Evolutionary conservation across 768 basidiomycete genomes (phyloP).

Genomic region (Russula ochroleuca): DNA sequence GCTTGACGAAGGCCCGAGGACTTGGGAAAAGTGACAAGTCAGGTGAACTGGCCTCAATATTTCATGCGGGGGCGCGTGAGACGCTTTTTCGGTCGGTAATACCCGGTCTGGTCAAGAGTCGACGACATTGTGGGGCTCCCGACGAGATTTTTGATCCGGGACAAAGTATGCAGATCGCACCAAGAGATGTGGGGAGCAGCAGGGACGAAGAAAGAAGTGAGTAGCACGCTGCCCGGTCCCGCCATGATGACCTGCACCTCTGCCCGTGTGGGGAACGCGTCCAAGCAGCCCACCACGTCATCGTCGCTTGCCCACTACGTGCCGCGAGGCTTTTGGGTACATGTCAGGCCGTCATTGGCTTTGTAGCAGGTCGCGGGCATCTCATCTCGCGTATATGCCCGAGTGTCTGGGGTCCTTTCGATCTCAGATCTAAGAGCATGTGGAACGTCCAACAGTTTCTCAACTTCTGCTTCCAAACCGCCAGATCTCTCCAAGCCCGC

Average conservation of each 20-base stretch:
- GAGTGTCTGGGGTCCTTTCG: background rate
- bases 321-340: too few species aligned
- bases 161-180: background rate
- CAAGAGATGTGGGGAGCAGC: background rate
- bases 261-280: too few species aligned
- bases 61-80: background rate
- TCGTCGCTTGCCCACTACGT: too few species aligned
- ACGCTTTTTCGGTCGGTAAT: background rate
- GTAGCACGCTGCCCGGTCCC: background rate
- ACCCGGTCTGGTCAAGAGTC: background rate
- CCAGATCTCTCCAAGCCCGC: background rate
- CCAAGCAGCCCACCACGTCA: too few species aligned
- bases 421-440: slow-evolving; percentile 18
- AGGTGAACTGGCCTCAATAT: background rate
- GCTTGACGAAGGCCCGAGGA: background rate
- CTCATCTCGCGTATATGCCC: too few species aligned
- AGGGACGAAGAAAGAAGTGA: background rate
- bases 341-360: too few species aligned
- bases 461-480: slow-evolving; percentile 1
- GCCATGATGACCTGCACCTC: too few species aligned
- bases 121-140: background rate
- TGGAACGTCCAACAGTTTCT: background rate
- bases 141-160: background rate
- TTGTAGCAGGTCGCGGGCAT: too few species aligned
- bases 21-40: background rate